Percentiles rank a stretch among this genome's conserved stretches.
Conservation (phyloP, 768 basidiomycete genomes). For the Cubamyces sp. region DNA sequence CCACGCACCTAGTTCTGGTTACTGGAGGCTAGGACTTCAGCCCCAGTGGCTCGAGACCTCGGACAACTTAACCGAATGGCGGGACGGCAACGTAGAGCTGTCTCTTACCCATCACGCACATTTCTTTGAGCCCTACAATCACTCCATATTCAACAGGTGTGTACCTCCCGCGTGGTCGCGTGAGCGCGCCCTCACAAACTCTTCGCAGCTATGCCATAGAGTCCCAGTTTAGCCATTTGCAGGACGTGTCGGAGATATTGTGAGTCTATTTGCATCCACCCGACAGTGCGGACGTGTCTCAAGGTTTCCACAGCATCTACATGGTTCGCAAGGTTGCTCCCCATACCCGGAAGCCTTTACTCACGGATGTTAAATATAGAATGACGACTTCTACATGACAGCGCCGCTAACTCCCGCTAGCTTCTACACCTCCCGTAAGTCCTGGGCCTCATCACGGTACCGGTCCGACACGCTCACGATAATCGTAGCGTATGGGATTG, state of each 20-base stretch:
- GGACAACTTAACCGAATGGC: conserved; percentile 24
- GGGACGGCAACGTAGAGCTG: conserved; percentile 35
- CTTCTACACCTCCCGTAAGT: conserved; percentile 38
- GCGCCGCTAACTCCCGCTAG: conserved; percentile 35
- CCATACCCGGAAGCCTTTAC: not conserved
- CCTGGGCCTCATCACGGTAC: not conserved
- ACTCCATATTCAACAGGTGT: conserved; percentile 40
- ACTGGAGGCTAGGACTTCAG: conserved; percentile 40
- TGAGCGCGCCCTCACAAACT: not conserved
- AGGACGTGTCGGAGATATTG: conserved; percentile 38
- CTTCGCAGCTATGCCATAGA: conserved; percentile 40
- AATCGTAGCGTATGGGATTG: conserved; percentile 39
- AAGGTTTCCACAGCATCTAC: conserved; percentile 28
- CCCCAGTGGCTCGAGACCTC: conserved; percentile 45
- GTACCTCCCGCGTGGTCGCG: not conserved
- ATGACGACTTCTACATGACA: conserved; percentile 47
- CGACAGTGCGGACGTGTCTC: not conserved
- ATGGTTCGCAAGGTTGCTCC: conserved; percentile 24
- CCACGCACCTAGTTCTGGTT: conserved; percentile 11
- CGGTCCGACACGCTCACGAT: not conserved
- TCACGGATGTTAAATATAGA: conserved; percentile 26
- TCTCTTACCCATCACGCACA: conserved; percentile 39
- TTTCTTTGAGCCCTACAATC: conserved; percentile 30
- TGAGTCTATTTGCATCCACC: conserved; percentile 21
- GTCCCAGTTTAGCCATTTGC: conserved; percentile 37